Evolutionary conservation across 106 monocot species (phyloP).

Genomic region (Dioscorea alata): DNA sequence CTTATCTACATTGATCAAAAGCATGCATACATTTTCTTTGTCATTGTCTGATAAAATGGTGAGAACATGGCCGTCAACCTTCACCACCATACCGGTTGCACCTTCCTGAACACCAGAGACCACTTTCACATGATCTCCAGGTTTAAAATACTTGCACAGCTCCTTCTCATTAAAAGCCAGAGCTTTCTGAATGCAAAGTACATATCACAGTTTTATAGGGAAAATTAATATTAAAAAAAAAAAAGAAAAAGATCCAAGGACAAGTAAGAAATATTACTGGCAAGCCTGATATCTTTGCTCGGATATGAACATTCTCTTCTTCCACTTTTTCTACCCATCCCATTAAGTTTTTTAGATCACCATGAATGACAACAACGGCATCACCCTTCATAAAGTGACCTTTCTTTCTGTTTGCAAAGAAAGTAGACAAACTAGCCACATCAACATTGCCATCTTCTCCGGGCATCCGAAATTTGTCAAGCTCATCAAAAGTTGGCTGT

Average conservation of each 20-base stretch:
- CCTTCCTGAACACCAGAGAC: slow-evolving; percentile 93
- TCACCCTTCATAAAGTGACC: slow-evolving; percentile 99
- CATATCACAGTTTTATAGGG: too few relatives aligned
- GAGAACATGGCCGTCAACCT: slow-evolving; percentile 92
- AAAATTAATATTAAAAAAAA: neutral
- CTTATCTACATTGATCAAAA: neutral
- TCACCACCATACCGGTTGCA: slow-evolving; percentile 98
- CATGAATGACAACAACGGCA: slow-evolving; percentile 82
- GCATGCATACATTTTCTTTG: slow-evolving; percentile 78
- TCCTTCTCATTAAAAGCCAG: slow-evolving; percentile 93
- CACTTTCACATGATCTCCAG: slow-evolving; percentile 99
- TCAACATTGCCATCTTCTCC: slow-evolving; percentile 85
- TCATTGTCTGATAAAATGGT: slow-evolving; percentile 86
- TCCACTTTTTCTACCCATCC: slow-evolving; percentile 99
- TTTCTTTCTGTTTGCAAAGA: slow-evolving; percentile 96
- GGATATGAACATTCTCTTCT: slow-evolving; percentile 88
- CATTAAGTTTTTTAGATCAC: slow-evolving; percentile 88
- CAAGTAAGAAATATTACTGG: slow-evolving; percentile 36
- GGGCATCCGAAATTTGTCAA: slow-evolving; percentile 90
- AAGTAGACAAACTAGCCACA: slow-evolving; percentile 68
- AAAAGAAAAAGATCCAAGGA: neutral
- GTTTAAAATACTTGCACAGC: slow-evolving; percentile 93
- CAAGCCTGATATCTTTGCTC: slow-evolving; percentile 63
- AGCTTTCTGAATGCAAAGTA: slow-evolving; percentile 47
- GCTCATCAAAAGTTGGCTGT: slow-evolving; percentile 93